phyloP scores from a whole-genome alignment of 495 filamentous ascomycete species.

The Pseudomonodictys pantanalensis region DNA sequence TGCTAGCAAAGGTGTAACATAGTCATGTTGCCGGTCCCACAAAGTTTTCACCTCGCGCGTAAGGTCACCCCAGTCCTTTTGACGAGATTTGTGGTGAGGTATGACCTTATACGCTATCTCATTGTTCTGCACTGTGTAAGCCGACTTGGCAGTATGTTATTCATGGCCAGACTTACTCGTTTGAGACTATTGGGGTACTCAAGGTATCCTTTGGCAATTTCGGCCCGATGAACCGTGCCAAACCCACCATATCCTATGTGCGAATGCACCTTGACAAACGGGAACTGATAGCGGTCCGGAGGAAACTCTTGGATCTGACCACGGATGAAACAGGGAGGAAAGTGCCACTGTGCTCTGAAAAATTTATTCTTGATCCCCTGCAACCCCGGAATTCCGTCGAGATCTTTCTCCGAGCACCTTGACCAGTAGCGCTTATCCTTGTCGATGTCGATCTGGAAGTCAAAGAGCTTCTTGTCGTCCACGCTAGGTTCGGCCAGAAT shows the following conservation, averaged over 20 bases:
- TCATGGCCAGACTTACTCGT: neutral
- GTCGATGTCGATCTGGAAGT: too few relatives aligned
- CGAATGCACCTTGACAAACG: neutral
- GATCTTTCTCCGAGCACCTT: neutral
- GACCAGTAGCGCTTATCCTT: neutral
- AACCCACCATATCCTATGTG: neutral
- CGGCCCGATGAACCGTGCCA: neutral
- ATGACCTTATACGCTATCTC: neutral
- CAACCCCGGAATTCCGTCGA: neutral
- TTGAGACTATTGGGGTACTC: neutral
- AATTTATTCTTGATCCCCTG: neutral
- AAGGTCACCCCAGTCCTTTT: neutral
- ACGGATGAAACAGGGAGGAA: neutral
- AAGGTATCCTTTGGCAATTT: neutral
- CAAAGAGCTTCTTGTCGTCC: neutral
- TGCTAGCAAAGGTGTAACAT: neutral
- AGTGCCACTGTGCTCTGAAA: neutral
- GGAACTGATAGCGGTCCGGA: neutral
- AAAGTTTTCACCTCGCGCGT: neutral
- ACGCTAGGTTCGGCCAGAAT: neutral
- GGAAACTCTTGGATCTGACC: neutral
- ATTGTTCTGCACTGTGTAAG: neutral
- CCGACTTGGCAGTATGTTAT: neutral
- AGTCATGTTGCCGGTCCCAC: neutral
- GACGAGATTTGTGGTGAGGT: neutral